Evolutionary conservation across 2,329 filamentous ascomycete genomes (phyloP).

Genomic region (Alternaria alternata): DNA sequence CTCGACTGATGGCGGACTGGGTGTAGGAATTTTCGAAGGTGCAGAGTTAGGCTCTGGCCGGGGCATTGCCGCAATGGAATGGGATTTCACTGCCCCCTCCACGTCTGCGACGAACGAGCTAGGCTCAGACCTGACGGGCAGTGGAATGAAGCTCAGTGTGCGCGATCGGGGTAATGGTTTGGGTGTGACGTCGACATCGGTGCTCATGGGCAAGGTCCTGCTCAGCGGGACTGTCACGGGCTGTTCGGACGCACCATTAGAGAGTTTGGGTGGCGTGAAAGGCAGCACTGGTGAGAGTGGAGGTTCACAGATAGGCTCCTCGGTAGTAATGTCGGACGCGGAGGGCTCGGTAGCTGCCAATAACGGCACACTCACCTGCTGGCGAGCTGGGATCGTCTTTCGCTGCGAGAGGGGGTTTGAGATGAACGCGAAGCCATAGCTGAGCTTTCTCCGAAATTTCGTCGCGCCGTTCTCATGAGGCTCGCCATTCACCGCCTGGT

Average conservation of each 20-base stretch:
- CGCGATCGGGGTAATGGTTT: conserved; percentile 38
- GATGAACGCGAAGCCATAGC: conserved; percentile 44
- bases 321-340: conserved; percentile 15
- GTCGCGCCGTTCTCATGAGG: conserved; percentile 21
- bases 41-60: conserved; percentile 14
- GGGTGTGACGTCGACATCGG: conserved; percentile 25
- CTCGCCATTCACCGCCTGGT: conserved; percentile 20
- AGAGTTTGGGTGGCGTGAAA: conserved; percentile 5
- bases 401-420: conserved; percentile 44
- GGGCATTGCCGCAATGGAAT: conserved; percentile 5
- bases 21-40: conserved; percentile 42
- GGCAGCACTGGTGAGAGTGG: conserved; percentile 18
- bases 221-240: background rate
- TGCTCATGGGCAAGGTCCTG: background rate
- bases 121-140: conserved; percentile 26
- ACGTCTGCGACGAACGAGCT: conserved; percentile 11
- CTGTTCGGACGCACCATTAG: background rate
- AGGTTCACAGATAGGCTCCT: conserved; percentile 8
- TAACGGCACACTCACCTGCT: conserved; percentile 16
- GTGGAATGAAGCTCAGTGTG: conserved; percentile 46
- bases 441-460: conserved; percentile 46
- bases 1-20: conserved; percentile 30
- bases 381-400: conserved; percentile 30
- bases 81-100: conserved; percentile 14
- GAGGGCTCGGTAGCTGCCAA: conserved; percentile 18